Conservation (phyloP, 768 basidiomycete species). For the Tulasnella sp. region DNA sequence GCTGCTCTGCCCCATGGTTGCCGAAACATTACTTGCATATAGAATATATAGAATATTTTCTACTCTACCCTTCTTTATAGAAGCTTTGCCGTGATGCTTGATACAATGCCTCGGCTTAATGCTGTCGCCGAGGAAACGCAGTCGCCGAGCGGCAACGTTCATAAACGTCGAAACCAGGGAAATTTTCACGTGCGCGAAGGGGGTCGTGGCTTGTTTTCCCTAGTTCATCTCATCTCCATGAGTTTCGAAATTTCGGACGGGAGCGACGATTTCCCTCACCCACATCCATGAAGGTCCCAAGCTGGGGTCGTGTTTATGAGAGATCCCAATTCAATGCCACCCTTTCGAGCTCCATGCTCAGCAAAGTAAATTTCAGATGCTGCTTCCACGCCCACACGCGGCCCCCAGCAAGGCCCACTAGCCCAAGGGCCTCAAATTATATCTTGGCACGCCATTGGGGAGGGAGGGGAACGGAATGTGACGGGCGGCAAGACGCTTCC, state of each 20-base stretch:
- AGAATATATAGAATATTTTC: too few species aligned
- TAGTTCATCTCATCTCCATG: neutral
- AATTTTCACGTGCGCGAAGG: too few species aligned
- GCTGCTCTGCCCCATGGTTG: too few species aligned
- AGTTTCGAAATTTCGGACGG: neutral
- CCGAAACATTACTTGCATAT: too few species aligned
- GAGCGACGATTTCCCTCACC: neutral
- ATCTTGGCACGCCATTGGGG: neutral
- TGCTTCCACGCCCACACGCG: neutral
- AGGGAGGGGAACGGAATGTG: neutral
- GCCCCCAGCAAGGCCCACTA: neutral
- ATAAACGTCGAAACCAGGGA: neutral
- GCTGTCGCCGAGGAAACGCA: neutral
- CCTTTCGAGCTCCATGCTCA: neutral
- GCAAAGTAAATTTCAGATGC: too few species aligned
- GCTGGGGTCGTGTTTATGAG: neutral
- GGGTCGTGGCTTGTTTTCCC: neutral
- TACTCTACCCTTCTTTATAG: neutral
- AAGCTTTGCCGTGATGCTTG: neutral
- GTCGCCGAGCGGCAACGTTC: neutral
- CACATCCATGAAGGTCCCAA: neutral
- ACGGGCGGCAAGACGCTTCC: neutral
- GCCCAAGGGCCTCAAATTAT: neutral
- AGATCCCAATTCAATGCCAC: neutral
- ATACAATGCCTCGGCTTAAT: neutral